phyloP scores from a whole-genome alignment of 2,329 filamentous ascomycete species.

The Fusarium nelsonii region DNA sequence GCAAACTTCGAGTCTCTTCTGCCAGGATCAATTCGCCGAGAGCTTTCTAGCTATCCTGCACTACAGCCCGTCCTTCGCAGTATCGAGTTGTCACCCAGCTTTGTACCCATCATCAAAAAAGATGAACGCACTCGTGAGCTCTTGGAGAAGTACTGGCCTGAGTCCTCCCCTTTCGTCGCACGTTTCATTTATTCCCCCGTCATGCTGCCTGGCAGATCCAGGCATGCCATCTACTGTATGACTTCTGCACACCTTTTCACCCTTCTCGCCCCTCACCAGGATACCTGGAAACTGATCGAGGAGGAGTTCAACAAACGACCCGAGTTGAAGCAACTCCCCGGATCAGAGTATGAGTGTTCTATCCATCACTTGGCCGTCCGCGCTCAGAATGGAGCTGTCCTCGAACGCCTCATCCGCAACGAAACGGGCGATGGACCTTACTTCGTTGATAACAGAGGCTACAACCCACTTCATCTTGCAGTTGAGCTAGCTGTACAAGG shows the following conservation, averaged over 20 bases:
- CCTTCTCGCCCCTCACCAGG: not conserved
- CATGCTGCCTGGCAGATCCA: not conserved
- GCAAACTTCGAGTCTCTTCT: not conserved
- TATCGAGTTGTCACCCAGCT: constrained; percentile 1
- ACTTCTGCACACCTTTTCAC: not conserved
- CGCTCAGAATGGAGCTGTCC: not conserved
- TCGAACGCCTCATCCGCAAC: not conserved
- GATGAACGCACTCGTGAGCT: not conserved
- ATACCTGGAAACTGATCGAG: not conserved
- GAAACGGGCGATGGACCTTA: not conserved
- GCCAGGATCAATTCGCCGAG: not conserved
- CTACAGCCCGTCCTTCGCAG: not conserved
- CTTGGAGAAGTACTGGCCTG: not conserved
- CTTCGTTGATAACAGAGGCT: constrained; percentile 9
- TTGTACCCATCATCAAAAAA: not conserved
- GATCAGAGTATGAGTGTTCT: not conserved
- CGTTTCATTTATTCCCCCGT: not conserved
- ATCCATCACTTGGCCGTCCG: constrained; percentile 14
- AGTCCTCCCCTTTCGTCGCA: not conserved
- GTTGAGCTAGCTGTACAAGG: not conserved
- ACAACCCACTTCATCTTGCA: constrained; percentile 12
- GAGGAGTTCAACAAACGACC: not conserved
- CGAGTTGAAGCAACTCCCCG: not conserved
- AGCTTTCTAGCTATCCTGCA: not conserved
- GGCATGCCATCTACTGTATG: not conserved